phyloP scores from a whole-genome alignment of 441 rosid genomes.

The Pelargonium cotyledonis region DNA sequence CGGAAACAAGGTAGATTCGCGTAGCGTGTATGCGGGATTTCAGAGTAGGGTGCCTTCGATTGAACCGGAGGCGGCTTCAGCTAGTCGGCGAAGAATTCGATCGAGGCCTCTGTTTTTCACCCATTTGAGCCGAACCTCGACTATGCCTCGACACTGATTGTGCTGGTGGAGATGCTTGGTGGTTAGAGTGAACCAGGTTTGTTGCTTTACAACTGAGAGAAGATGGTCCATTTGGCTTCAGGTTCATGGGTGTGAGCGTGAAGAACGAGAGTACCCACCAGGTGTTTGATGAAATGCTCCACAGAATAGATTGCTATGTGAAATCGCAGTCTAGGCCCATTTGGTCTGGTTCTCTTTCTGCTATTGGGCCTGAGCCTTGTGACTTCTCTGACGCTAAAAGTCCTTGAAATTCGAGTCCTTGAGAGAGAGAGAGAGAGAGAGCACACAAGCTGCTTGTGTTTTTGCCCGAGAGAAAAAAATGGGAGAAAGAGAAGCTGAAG shows the following conservation, averaged over 20 bases:
- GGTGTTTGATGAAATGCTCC: neutral
- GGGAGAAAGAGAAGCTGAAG: constrained; percentile 28
- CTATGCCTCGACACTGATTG: constrained; percentile 47
- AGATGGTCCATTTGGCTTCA: neutral
- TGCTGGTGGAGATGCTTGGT: constrained; percentile 21
- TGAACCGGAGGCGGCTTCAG: constrained; percentile 46
- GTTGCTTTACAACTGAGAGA: neutral
- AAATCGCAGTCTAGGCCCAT: too few species aligned
- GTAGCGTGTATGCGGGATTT: constrained; percentile 73
- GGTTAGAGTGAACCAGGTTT: neutral
- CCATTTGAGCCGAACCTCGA: constrained; percentile 85
- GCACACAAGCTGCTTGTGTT: neutral
- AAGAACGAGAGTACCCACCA: neutral
- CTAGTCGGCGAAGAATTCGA: constrained; percentile 81
- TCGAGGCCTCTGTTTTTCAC: constrained; percentile 79
- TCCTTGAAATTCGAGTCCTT: neutral
- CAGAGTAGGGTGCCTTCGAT: too few species aligned
- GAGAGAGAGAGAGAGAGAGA: neutral
- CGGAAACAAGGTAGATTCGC: constrained; percentile 78
- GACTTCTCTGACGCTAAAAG: too few species aligned
- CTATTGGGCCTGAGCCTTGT: too few species aligned
- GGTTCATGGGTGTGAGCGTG: neutral
- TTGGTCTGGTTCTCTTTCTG: too few species aligned
- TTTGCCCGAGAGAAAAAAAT: constrained; percentile 10
- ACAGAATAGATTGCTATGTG: neutral